Evolutionary conservation across 2,329 filamentous ascomycete species (phyloP).

Genomic region (Penicillium sp.): DNA sequence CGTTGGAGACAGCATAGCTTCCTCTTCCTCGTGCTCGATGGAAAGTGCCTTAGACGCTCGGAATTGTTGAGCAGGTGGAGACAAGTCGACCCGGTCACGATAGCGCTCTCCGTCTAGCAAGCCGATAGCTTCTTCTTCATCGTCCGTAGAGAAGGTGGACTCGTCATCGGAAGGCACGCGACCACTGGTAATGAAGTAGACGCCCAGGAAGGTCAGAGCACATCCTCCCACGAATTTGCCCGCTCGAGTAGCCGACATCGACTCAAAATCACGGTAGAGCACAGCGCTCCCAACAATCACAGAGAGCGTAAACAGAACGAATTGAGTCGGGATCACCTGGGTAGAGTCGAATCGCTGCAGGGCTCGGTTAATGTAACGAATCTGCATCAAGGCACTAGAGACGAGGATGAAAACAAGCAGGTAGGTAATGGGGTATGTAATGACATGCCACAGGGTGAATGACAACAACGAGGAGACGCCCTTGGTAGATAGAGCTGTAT

Average conservation of each 20-base stretch:
- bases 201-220: constrained; percentile 87
- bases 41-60: constrained; percentile 23
- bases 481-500: constrained; percentile 95
- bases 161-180: constrained; percentile 61
- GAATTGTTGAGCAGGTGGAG: constrained; percentile 24
- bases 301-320: constrained; percentile 92
- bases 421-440: constrained; percentile 91
- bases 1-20: constrained; percentile 31
- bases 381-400: constrained; percentile 89
- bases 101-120: constrained; percentile 43
- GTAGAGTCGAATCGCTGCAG: constrained; percentile 95
- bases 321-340: constrained; percentile 96
- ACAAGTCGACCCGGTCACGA: constrained; percentile 37
- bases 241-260: constrained; percentile 71
- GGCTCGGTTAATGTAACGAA: constrained; percentile 90
- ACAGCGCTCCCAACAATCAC: constrained; percentile 94
- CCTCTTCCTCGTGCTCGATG: constrained; percentile 14
- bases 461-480: constrained; percentile 94
- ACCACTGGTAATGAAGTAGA: constrained; percentile 95
- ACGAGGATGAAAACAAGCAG: constrained; percentile 77
- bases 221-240: constrained; percentile 89
- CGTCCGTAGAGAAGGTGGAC: constrained; percentile 65
- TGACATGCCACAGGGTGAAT: constrained; percentile 82
- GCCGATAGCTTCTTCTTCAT: constrained; percentile 59
- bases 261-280: constrained; percentile 92